Evolutionary conservation across 108 stramenopile species (phyloP), one percentile per base, ranked within the genome.

Genomic region (Mayamaea pseudoterrestris): DNA sequence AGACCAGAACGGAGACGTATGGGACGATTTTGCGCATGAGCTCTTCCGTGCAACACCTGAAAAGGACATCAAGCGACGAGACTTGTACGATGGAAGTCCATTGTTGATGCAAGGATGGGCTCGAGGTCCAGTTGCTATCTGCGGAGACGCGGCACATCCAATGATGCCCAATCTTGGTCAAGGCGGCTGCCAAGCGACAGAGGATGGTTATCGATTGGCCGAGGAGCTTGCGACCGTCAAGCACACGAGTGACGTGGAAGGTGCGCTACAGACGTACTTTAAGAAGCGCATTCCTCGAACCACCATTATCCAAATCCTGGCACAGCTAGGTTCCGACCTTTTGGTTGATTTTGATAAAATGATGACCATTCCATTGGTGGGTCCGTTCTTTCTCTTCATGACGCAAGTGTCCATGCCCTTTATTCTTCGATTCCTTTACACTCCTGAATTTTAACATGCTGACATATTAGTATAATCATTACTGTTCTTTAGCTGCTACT

Each of bases 111-210:
- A 66, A 44, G 75, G 78, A 27, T 97, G 95, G 95, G 70, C 85
- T 7, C 71, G 78, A 49, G 93, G 93, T 22, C 83, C 65, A 20
- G 90, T 93, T 8, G 86, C 89, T 14, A 54, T 97, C 26, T 93
- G 93, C 53, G 96, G 96, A 27, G 96, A 97, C 55, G 93, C 96
- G 3, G 83, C 81, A 26, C 96, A 97, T 78, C 93, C 96, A 12
- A 91, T 91, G 90, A 91, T 91, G 90, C 71, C 76, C 35, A 92
- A 92, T 51, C 63, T 92, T 21, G 90, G 90, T 21, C 96, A 97
- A 61, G 96, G 96, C 1, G 96, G 93, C 26, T 95, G 96, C 58
- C 93, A 95, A 66, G 81, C 93, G 11, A 93, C 93, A 13, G 93
- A 97, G 71, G 96, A 97, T 69, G 91, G 92, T 35, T 97, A 74